Evolutionary conservation across 2,329 filamentous ascomycete species (phyloP).

Genomic region (Aureobasidium sp.): DNA sequence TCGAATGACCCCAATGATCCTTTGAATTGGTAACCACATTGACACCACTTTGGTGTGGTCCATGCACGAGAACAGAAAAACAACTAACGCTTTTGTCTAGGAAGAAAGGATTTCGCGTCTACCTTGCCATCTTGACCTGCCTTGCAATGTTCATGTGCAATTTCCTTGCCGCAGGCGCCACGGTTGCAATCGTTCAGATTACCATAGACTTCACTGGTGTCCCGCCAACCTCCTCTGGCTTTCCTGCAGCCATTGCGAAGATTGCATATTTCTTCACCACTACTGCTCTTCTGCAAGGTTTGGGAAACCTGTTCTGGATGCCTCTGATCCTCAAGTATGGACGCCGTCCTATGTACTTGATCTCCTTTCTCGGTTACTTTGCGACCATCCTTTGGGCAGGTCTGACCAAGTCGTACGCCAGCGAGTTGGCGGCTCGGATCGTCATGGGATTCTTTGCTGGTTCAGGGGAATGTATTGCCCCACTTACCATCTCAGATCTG

Average conservation of each 20-base stretch:
- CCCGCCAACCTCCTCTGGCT: neutral
- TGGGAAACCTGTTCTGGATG: neutral
- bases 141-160: constrained; percentile 51
- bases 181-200: constrained; percentile 44
- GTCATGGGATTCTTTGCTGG: constrained; percentile 49
- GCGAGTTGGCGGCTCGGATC: constrained; percentile 39
- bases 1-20: neutral
- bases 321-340: neutral
- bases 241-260: neutral
- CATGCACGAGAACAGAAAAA: too few relatives aligned
- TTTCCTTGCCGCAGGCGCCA: constrained; percentile 50
- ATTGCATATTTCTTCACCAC: neutral
- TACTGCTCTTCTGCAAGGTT: neutral
- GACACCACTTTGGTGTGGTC: neutral
- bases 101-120: constrained; percentile 41
- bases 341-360: neutral
- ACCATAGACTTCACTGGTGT: constrained; percentile 34
- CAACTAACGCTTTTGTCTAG: constrained; percentile 9
- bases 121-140: constrained; percentile 45
- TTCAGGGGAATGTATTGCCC: constrained; percentile 43
- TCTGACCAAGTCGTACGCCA: constrained; percentile 18
- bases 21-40: neutral
- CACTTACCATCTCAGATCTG: constrained; percentile 47
- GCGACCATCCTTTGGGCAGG: neutral
- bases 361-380: neutral